Evolutionary conservation across 371 early-diverging fungal species (phyloP).

Genomic region (Encephalitozoon cuniculi): DNA sequence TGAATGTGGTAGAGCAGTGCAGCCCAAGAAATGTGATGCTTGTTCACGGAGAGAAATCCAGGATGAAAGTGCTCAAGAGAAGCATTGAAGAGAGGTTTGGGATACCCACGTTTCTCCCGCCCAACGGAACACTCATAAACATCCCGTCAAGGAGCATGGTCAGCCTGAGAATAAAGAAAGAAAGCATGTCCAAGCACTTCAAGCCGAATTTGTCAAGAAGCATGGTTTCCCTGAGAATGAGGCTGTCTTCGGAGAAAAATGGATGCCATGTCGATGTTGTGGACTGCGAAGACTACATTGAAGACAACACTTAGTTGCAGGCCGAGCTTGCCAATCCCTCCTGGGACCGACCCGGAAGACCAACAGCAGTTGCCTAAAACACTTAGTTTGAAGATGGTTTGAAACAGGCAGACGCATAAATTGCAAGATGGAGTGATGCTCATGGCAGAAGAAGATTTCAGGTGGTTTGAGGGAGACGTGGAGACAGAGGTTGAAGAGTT

Average conservation of each 20-base stretch:
- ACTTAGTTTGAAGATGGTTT: neutral
- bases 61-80: slow-evolving; percentile 73
- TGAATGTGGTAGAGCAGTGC: slow-evolving; percentile 82
- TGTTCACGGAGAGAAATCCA: slow-evolving; percentile 88
- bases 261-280: neutral
- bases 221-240: slow-evolving; percentile 1
- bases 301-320: neutral
- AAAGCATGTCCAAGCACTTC: neutral
- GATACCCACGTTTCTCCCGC: slow-evolving; percentile 39
- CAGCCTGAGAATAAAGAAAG: slow-evolving; percentile 24
- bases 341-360: too few species aligned
- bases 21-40: slow-evolving; percentile 82
- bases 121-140: slow-evolving; percentile 36
- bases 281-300: neutral
- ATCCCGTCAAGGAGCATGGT: slow-evolving; percentile 31
- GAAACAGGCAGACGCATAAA: neutral
- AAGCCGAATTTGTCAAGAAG: neutral
- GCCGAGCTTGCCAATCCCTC: neutral
- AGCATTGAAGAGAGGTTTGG: slow-evolving; percentile 61
- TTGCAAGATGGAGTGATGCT: neutral
- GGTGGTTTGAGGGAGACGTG: slow-evolving; percentile 54
- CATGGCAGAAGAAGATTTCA: slow-evolving; percentile 42
- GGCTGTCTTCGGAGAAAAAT: slow-evolving; percentile 1
- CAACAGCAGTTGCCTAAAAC: too few species aligned
- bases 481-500: slow-evolving; percentile 53